These are phyloP conservation scores for Glonium stellatum DNA, from an alignment of 495 filamentous ascomycete species.

Conservation along the genomic window DNA sequence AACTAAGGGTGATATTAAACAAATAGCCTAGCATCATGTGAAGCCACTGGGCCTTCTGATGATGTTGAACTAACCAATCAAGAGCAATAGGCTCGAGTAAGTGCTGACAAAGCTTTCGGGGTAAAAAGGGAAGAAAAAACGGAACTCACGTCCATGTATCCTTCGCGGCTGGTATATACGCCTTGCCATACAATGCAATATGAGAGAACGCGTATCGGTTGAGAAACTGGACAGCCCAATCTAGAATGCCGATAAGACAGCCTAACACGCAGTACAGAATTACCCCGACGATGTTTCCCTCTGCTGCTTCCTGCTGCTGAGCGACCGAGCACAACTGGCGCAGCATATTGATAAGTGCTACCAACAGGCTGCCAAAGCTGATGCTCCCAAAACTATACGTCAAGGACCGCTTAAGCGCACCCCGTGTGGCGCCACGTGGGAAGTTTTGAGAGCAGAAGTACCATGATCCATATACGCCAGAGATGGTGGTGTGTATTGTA, in stretches of 20 bases:
- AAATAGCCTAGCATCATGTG: no score
- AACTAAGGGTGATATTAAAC: no score
- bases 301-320: constrained; percentile 51
- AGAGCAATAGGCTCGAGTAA: neutral
- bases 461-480: constrained; percentile 87
- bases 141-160: constrained; percentile 64
- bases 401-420: constrained; percentile 65
- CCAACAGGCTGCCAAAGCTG: constrained; percentile 72
- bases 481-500: constrained; percentile 78
- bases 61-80: constrained; percentile 2
- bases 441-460: constrained; percentile 73
- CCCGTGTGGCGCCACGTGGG: constrained; percentile 68
- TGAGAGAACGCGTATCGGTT: constrained; percentile 86
- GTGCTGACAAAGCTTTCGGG: neutral
- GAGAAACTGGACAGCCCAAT: constrained; percentile 77
- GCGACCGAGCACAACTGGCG: constrained; percentile 70
- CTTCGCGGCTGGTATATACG: constrained; percentile 77
- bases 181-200: constrained; percentile 84
- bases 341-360: constrained; percentile 80
- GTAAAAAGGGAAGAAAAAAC: neutral
- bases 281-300: constrained; percentile 62
- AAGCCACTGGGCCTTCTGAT: no score
- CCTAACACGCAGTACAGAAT: constrained; percentile 65
- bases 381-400: constrained; percentile 93
- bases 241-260: constrained; percentile 68